phyloP scores from a whole-genome alignment of 768 basidiomycete genomes.

The Pisolithus orientalis region DNA sequence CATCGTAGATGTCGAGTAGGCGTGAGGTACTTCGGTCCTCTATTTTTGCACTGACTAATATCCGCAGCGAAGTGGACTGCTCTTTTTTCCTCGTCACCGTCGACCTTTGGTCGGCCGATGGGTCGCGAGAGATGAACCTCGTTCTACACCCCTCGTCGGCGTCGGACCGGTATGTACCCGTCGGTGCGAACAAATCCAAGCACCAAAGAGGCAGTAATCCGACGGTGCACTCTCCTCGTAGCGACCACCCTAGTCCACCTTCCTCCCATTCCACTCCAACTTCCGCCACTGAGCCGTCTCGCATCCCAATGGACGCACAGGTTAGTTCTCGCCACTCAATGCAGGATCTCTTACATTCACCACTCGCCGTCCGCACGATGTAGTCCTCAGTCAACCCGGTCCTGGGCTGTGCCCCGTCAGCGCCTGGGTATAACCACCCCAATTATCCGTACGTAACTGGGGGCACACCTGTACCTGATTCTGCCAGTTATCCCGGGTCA shows the following conservation, averaged over 20 bases:
- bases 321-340: constrained; percentile 20
- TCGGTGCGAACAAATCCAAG: constrained; percentile 30
- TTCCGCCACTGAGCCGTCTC: constrained; percentile 35
- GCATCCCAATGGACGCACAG: constrained; percentile 36
- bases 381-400: constrained; percentile 32
- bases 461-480: constrained; percentile 33
- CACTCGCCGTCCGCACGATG: constrained; percentile 1
- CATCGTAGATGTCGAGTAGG: constrained; percentile 72
- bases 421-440: constrained; percentile 36
- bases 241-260: constrained; percentile 40
- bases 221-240: constrained; percentile 25
- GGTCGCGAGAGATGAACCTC: constrained; percentile 79
- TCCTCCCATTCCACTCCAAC: constrained; percentile 42
- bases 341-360: constrained; percentile 1
- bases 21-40: constrained; percentile 6
- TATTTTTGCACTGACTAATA: constrained; percentile 3
- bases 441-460: constrained; percentile 41
- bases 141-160: constrained; percentile 80
- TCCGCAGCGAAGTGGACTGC: constrained; percentile 68
- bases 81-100: constrained; percentile 88
- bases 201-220: constrained; percentile 30
- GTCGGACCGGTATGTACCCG: constrained; percentile 60
- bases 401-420: constrained; percentile 26
- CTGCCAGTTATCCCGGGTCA: constrained; percentile 35
- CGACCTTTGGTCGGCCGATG: constrained; percentile 88